Conservation (phyloP, 768 basidiomycete species). For the Gloeostereum incarnatum region DNA sequence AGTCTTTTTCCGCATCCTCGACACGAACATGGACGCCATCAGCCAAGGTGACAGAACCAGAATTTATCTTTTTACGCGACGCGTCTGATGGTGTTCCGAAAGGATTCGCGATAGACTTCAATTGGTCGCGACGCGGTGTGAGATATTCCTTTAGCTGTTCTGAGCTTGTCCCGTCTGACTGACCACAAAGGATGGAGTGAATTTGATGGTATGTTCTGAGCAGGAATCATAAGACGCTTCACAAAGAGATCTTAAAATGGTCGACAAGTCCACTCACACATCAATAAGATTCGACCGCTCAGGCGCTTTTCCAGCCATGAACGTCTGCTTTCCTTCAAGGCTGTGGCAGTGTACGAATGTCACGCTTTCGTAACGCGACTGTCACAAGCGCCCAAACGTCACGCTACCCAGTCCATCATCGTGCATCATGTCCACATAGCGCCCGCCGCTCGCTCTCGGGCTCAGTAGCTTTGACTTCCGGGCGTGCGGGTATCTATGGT, state of each 20-base stretch:
- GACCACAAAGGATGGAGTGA: constrained; percentile 48
- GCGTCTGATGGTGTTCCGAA: constrained; percentile 63
- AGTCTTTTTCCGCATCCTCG: constrained; percentile 63
- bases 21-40: constrained; percentile 56
- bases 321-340: too few species aligned
- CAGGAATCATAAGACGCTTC: neutral
- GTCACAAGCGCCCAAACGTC: too few species aligned
- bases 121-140: constrained; percentile 42
- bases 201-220: constrained; percentile 57
- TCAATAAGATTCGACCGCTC: constrained; percentile 66
- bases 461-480: too few species aligned
- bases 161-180: constrained; percentile 46
- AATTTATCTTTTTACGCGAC: constrained; percentile 59
- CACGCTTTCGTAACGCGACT: too few species aligned
- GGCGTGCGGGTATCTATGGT: too few species aligned
- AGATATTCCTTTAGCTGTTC: constrained; percentile 54
- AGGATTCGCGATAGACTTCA: constrained; percentile 48
- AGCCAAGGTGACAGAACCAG: constrained; percentile 56
- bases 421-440: too few species aligned
- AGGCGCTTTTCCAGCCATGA: constrained; percentile 36
- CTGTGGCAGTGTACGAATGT: too few species aligned
- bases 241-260: constrained; percentile 1
- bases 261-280: constrained; percentile 34
- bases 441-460: too few species aligned
- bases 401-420: too few species aligned